Percentiles rank a stretch among this genome's conserved stretches.
Conservation (phyloP, 176 grass and related monocot species). For the Rhipidocladum racemiflorum region DNA sequence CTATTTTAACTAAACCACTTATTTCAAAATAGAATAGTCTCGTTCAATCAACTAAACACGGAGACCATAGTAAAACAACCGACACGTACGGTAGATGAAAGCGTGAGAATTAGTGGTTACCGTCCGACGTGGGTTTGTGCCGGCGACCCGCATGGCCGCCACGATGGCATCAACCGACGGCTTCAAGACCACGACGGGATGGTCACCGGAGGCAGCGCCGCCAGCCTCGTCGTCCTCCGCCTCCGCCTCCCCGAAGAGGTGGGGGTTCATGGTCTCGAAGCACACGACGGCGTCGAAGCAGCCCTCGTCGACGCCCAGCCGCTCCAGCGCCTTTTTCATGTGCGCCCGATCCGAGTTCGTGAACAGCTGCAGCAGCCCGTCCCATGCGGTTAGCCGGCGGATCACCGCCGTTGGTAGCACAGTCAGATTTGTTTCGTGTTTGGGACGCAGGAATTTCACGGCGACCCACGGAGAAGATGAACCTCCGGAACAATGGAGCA, state of each 20-base stretch:
- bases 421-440: neutral
- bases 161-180: constrained; percentile 65
- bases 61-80: too few relatives aligned
- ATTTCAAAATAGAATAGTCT: too few relatives aligned
- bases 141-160: constrained; percentile 46
- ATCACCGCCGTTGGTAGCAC: neutral
- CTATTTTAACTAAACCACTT: too few relatives aligned
- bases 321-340: constrained; percentile 49
- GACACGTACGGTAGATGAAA: neutral
- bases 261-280: constrained; percentile 97
- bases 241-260: constrained; percentile 50
- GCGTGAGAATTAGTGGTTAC: constrained; percentile 28
- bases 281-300: constrained; percentile 69
- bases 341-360: constrained; percentile 87
- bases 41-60: too few relatives aligned
- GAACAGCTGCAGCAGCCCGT: constrained; percentile 50
- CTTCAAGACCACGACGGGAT: constrained; percentile 50
- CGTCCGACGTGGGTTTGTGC: constrained; percentile 56
- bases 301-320: constrained; percentile 60
- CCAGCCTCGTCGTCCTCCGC: neutral
- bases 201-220: neutral
- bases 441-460: neutral
- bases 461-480: neutral
- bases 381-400: neutral
- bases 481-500: neutral